Evolutionary conservation across 2,329 filamentous ascomycete species (phyloP), one percentile per base, ranked within the genome.

Genomic region (Fonsecaea pedrosoi): DNA sequence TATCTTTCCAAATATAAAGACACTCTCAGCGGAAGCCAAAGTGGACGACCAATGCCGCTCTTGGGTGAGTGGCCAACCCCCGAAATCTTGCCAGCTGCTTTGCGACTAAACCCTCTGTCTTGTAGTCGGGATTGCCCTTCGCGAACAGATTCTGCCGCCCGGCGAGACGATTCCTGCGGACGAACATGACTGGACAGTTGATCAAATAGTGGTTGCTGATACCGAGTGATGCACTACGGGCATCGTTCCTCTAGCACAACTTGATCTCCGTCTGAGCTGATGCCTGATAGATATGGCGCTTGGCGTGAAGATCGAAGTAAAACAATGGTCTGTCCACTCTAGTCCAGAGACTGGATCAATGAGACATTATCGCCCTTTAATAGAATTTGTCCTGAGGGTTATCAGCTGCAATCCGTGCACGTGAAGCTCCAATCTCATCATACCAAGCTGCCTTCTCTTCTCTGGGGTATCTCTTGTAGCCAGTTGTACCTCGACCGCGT

Each of bases 321-420:
- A 18, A 21, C 25, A 4, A 60, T 21, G 48, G 54, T 7, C 15
- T 15, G 10, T 12, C 57, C 12, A 57, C 25, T 66, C 75, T 69
- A 78, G 75, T 82, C 78, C 68, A 82, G 77, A 58, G 81, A 77
- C 75, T 91, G 92, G 73, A 95, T 94, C 72, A 96, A 82, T 38
- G 91, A 92, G 59, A 96, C 91, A 75, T 94, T 95, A 82, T 95
- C 92, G 73, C 92, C 92, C 82, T 95, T 95, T 72, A 96, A 85
- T 71, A 96, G 81, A 70, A 96, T 94, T 81, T 94, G 92, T 67
- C 91, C 91, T 93, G 63, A 74, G 54, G 73, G 71, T 66, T 13
- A 42, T 74, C 62, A 71, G 71, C 38, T 12, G 45, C 35, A 13
- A 12, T 30, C 1, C 35, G 13, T 60, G 57, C 45, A 15, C 6